Conservation (phyloP, 2,329 filamentous ascomycete genomes). For the Talaromyces rugulosus region DNA sequence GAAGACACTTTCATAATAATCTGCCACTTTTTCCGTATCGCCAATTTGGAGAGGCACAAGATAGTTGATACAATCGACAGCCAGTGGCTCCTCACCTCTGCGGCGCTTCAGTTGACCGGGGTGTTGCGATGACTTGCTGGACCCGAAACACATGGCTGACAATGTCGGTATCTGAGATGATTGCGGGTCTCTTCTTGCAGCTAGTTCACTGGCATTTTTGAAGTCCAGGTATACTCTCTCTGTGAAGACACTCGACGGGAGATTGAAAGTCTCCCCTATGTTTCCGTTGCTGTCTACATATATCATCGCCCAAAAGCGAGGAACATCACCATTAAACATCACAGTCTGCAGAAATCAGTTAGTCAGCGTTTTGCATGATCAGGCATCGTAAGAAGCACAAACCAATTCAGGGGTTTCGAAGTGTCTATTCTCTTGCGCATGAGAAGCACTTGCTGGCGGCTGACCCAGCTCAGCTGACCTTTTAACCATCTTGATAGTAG, state of each 20-base stretch:
- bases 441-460: not conserved
- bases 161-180: too few relatives aligned
- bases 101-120: conserved; percentile 8
- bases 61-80: conserved; percentile 11
- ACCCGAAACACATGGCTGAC: too few relatives aligned
- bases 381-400: not conserved
- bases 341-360: conserved; percentile 1
- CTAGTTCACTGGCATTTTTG: not conserved
- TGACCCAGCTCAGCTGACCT: not conserved
- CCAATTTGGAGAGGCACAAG: conserved; percentile 35
- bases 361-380: not conserved
- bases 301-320: conserved; percentile 10
- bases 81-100: conserved; percentile 5
- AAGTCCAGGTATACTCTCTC: conserved; percentile 3
- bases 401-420: conserved; percentile 6
- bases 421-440: not conserved
- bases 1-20: conserved; percentile 40
- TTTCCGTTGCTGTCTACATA: conserved; percentile 7
- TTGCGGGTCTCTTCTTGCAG: not conserved
- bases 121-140: not conserved
- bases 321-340: conserved; percentile 3
- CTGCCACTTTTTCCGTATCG: conserved; percentile 31
- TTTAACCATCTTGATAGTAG: conserved; percentile 3
- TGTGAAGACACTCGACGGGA: conserved; percentile 2
- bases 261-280: conserved; percentile 8